Evolutionary conservation across 2,329 filamentous ascomycete species (phyloP).

Genomic region (Coleophoma eucalyptorum): DNA sequence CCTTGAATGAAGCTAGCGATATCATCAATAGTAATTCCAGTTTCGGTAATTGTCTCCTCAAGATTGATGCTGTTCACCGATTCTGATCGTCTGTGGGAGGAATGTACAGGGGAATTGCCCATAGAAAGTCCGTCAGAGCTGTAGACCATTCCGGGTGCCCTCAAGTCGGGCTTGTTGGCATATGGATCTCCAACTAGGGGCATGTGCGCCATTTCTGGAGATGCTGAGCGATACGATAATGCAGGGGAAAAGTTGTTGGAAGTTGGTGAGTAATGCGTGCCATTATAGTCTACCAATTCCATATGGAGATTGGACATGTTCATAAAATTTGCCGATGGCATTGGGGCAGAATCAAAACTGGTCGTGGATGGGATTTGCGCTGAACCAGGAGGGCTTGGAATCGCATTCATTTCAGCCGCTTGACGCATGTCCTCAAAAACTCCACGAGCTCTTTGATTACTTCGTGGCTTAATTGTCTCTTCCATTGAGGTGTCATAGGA

Average conservation of each 20-base stretch:
- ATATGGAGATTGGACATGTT: conserved; percentile 42
- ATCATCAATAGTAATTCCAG: conserved; percentile 83
- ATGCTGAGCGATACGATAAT: conserved; percentile 42
- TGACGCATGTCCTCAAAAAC: conserved; percentile 57
- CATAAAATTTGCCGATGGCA: conserved; percentile 55
- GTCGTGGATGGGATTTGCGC: conserved; percentile 39
- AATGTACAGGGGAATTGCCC: conserved; percentile 11
- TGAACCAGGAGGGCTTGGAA: conserved; percentile 54
- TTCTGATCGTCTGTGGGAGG: conserved; percentile 51
- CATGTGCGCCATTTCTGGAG: conserved; percentile 47
- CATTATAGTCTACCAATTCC: conserved; percentile 22
- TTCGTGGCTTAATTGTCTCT: conserved; percentile 58
- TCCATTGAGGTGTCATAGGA: conserved; percentile 64
- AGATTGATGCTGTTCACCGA: conserved; percentile 59
- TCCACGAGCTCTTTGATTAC: conserved; percentile 41
- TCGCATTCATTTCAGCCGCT: conserved; percentile 46
- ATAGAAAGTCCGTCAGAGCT: conserved; percentile 12
- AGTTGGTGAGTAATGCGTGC: conserved; percentile 20
- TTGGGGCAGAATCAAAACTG: conserved; percentile 47
- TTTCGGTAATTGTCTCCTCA: conserved; percentile 66
- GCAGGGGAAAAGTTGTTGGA: conserved; percentile 35
- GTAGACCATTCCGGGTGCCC: conserved; percentile 15
- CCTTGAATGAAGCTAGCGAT: conserved; percentile 72
- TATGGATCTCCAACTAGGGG: conserved; percentile 39
- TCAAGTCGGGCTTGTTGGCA: conserved; percentile 38